Evolutionary conservation across 257 asterid genomes (phyloP).

Genomic region (Solanum appendiculatum): DNA sequence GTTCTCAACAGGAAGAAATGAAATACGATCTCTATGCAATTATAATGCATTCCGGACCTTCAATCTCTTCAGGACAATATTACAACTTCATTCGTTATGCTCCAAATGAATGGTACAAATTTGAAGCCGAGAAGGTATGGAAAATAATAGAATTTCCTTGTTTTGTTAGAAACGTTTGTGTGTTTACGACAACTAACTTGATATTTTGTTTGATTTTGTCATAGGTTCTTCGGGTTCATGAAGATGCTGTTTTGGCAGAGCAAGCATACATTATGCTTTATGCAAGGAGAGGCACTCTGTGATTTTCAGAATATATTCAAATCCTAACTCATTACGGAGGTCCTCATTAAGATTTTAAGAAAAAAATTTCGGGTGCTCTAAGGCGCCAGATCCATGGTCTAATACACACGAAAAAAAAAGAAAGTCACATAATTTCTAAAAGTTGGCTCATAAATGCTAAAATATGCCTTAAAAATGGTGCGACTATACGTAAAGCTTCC

Average conservation of each 20-base stretch:
- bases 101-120: conserved; percentile 60
- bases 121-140: conserved; percentile 59
- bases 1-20: conserved; percentile 41
- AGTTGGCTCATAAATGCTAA: too few species aligned
- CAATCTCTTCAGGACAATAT: conserved; percentile 68
- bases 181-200: neutral
- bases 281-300: conserved; percentile 52
- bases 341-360: too few species aligned
- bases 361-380: too few species aligned
- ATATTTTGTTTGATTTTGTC: neutral
- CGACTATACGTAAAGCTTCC: too few species aligned
- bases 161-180: neutral
- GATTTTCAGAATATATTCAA: conserved; percentile 49
- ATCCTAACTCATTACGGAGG: too few species aligned
- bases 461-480: too few species aligned
- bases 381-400: too few species aligned
- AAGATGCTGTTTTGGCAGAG: conserved; percentile 54
- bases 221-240: conserved; percentile 21
- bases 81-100: conserved; percentile 54
- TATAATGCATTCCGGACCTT: conserved; percentile 61
- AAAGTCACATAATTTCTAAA: too few species aligned
- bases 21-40: conserved; percentile 57
- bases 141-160: neutral
- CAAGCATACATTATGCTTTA: conserved; percentile 76
- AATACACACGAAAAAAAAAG: too few species aligned